phyloP scores from a whole-genome alignment of 345 rosid genomes.

The Rhodamnia argentea region DNA sequence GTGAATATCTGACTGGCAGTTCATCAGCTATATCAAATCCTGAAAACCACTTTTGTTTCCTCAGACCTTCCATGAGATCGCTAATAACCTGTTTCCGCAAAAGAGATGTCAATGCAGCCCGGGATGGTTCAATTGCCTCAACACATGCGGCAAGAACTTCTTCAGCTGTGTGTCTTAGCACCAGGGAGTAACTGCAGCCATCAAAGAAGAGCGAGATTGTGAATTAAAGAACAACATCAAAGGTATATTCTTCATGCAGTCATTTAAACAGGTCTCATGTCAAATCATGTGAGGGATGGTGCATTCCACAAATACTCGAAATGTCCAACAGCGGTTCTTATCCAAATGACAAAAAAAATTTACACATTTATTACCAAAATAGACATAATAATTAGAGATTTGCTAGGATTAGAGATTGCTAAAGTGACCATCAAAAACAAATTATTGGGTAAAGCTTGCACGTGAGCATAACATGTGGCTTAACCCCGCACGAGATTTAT shows the following conservation, averaged over 20 bases:
- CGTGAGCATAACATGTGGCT: background rate
- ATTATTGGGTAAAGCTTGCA: background rate
- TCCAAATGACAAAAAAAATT: background rate
- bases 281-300: background rate
- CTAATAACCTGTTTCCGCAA: slow-evolving; percentile 66
- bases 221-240: background rate
- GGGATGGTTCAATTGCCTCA: slow-evolving; percentile 80
- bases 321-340: background rate
- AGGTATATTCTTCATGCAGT: background rate
- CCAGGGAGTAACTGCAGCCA: slow-evolving; percentile 71
- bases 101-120: slow-evolving; percentile 69
- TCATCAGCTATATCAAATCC: slow-evolving; percentile 80
- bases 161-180: slow-evolving; percentile 93
- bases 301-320: background rate
- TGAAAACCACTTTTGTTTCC: slow-evolving; percentile 61
- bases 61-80: slow-evolving; percentile 63
- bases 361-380: background rate
- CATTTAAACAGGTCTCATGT: background rate
- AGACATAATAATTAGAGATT: background rate
- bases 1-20: slow-evolving; percentile 39
- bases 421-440: background rate
- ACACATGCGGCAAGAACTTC: slow-evolving; percentile 82
- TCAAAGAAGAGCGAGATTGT: background rate
- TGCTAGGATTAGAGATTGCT: background rate
- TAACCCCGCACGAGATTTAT: background rate